Base-by-base conservation (phyloP, 2,329 filamentous ascomycete species). In the Teratosphaeriaceae sp. region DNA sequence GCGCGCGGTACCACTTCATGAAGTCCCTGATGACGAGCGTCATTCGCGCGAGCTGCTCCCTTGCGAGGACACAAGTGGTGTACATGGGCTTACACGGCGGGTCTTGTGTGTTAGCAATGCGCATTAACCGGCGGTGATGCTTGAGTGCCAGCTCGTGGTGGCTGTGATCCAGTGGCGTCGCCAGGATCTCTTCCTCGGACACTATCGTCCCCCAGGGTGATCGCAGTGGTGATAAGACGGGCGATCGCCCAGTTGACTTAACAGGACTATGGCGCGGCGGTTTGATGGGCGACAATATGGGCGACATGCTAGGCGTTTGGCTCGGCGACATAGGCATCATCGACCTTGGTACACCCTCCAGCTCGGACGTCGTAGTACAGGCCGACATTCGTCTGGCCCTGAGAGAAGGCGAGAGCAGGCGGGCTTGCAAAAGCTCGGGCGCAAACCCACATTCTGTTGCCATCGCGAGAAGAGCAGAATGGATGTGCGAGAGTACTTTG, bases 21-120 rank as follows among this genome's bases (percentile, higher is more conserved):
- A 34, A 43, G 21, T 40, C 22, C 9, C 45, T 29, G 21, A 47
- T 29, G 9, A 44, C 36, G 7, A 43, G 5, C 23, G 45, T 47
- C 41, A 47, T 49, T 4, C 51, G 42, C 9, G 48, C 51, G 9
- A 53, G 43, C 31, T 51, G 51, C 33, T 49, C 44, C 2, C 45
- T 26, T 2, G 51, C 51, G 8, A 20, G 30, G 20, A 12, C 6
- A 26, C 23, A 27, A 0, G 21, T 43, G 15, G 29, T 44, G 38
- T 41, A 41, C 12, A 18, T 12, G 11, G 30, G 30, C 3, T 42
- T 16, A 11, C 12, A 8, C 11, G n/a, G 20, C 9, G 26, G 19
- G 21, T 38, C 16, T 8, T 24, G 13, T 23, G 37, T 22, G 11
- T 6, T 13, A 16, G 20, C 38, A 19, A 50, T 49, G 1, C 35